Conservation (phyloP, 345 rosid genomes). For the Citrus trifoliata region DNA sequence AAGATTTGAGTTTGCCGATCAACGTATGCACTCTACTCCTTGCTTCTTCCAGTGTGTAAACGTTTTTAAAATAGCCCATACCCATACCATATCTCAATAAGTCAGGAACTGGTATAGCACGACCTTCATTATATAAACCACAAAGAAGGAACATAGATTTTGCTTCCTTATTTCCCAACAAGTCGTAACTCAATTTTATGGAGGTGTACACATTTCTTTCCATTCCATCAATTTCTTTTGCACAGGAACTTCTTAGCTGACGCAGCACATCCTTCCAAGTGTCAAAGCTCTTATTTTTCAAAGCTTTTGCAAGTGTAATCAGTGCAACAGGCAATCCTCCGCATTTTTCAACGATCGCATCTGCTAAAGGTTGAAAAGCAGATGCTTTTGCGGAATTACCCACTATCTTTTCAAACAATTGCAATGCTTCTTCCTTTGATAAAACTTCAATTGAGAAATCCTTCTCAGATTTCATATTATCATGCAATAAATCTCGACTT, state of each 20-base stretch:
- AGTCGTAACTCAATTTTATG: too few relatives aligned
- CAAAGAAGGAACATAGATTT: not conserved
- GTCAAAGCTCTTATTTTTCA: too few relatives aligned
- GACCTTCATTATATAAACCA: fast-evolving
- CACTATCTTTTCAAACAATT: not conserved
- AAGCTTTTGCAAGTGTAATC: too few relatives aligned
- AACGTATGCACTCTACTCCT: not conserved
- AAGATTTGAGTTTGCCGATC: constrained; percentile 14
- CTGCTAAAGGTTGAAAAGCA: not conserved
- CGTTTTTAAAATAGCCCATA: constrained; percentile 1
- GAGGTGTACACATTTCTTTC: fast-evolving
- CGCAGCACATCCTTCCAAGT: too few relatives aligned
- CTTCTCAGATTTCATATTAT: too few relatives aligned
- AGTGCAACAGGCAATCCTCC: not conserved
- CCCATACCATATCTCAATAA: constrained; percentile 13
- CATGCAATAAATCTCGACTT: too few relatives aligned
- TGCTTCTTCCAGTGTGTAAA: not conserved
- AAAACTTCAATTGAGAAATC: too few relatives aligned
- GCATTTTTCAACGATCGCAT: not conserved
- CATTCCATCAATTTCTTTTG: too few relatives aligned
- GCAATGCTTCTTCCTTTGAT: too few relatives aligned
- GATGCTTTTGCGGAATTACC: not conserved
- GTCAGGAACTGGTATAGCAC: fast-evolving
- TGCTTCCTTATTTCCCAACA: not conserved
- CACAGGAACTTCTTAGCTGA: too few relatives aligned